Percentiles rank a stretch among this genome's conserved stretches.
phyloP scores from a whole-genome alignment of 2,329 filamentous ascomycete species.

The Beauveria sp. region DNA sequence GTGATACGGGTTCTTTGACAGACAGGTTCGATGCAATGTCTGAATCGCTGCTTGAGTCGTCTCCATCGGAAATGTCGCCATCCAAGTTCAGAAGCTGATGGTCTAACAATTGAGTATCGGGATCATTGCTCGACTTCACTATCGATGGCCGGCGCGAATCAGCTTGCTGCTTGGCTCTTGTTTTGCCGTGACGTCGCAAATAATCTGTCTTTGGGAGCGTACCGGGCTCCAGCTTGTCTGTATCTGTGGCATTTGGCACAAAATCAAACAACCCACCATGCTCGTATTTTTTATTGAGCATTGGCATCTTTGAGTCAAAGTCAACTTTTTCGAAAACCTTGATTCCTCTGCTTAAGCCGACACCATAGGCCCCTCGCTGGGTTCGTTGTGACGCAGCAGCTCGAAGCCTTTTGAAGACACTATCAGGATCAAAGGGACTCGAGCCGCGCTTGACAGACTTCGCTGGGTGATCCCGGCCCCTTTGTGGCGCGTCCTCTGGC shows the following conservation, averaged over 20 bases:
- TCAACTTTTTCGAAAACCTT: slow-evolving; percentile 48
- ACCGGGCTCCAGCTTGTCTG: slow-evolving; percentile 21
- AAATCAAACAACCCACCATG: slow-evolving; percentile 48
- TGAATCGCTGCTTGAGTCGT: slow-evolving; percentile 44
- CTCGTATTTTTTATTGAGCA: slow-evolving; percentile 52
- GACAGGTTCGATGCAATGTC: slow-evolving; percentile 48
- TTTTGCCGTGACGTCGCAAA: slow-evolving; percentile 38
- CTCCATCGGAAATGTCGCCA: slow-evolving; percentile 16
- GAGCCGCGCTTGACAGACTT: slow-evolving; percentile 40
- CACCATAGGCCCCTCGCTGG: slow-evolving; percentile 16
- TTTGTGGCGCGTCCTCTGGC: slow-evolving; percentile 29
- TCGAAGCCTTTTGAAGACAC: slow-evolving; percentile 50
- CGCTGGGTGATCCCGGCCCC: slow-evolving; percentile 21
- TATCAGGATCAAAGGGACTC: slow-evolving; percentile 51
- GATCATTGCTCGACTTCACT: not conserved
- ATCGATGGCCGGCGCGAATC: slow-evolving; percentile 9
- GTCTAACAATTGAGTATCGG: not conserved
- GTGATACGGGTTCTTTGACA: slow-evolving; percentile 41
- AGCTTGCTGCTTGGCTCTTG: slow-evolving; percentile 27
- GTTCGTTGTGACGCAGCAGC: slow-evolving; percentile 32
- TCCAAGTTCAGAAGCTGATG: slow-evolving; percentile 5
- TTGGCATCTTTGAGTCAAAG: slow-evolving; percentile 44
- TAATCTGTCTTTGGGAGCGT: slow-evolving; percentile 40
- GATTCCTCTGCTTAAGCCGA: slow-evolving; percentile 25
- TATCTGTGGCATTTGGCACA: slow-evolving; percentile 6